These are phyloP conservation scores for Exophiala alcalophila DNA, from an alignment of 2,329 filamentous ascomycete species.

Conservation along the genomic window DNA sequence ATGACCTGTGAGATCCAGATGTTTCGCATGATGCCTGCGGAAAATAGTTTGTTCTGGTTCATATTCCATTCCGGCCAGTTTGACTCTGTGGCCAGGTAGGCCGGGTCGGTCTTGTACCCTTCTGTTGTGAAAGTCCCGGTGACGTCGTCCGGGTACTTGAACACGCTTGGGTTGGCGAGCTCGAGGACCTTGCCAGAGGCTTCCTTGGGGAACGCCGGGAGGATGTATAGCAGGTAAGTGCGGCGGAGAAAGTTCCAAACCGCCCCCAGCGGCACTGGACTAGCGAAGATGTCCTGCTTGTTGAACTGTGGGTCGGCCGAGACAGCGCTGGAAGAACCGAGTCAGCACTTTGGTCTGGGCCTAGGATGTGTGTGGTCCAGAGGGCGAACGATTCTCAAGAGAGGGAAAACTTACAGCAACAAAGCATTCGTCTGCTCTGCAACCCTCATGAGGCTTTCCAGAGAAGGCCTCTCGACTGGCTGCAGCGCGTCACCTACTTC, in stretches of 20 bases:
- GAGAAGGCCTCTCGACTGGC: not conserved
- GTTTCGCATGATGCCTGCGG: not conserved
- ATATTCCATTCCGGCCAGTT: not conserved
- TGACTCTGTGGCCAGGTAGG: not conserved
- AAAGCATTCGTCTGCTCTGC: not conserved
- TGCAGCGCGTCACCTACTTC: too few species aligned
- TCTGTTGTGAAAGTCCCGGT: not conserved
- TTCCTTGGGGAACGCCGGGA: not conserved
- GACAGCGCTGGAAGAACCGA: not conserved
- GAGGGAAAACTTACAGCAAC: not conserved
- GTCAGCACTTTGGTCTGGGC: too few species aligned
- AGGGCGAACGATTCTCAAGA: not conserved
- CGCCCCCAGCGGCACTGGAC: not conserved
- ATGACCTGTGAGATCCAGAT: not conserved
- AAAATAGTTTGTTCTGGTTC: not conserved
- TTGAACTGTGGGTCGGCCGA: not conserved
- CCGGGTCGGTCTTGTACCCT: not conserved
- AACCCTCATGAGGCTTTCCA: too few species aligned
- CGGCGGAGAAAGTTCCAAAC: not conserved
- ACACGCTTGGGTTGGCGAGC: not conserved
- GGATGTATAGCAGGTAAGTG: not conserved
- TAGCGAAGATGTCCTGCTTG: not conserved
- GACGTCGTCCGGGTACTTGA: not conserved
- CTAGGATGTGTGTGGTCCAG: not conserved
- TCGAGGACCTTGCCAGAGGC: not conserved